Percentiles rank a stretch among this genome's conserved stretches.
phyloP scores from a whole-genome alignment of 768 basidiomycete species.

The Chiua virens region DNA sequence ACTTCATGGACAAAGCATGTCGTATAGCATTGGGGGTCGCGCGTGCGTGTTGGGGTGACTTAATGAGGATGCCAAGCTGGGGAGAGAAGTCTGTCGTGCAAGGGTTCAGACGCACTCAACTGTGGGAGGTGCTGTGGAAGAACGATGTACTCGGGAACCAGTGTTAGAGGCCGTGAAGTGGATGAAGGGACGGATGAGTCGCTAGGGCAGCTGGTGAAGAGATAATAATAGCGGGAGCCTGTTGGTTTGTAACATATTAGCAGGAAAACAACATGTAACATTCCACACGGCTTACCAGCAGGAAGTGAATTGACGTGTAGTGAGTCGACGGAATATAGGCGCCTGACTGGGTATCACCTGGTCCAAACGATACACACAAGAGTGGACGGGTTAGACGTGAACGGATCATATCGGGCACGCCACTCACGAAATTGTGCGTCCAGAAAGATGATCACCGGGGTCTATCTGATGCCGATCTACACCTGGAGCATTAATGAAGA shows the following conservation, averaged over 20 bases:
- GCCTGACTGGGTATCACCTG: slow-evolving; percentile 26
- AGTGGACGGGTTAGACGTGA: slow-evolving; percentile 3
- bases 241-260: too few relatives aligned
- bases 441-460: slow-evolving; percentile 24
- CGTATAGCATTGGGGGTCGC: slow-evolving; percentile 17
- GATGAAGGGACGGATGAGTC: neutral
- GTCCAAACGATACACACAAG: too few relatives aligned
- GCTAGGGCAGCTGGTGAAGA: neutral
- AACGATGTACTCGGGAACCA: slow-evolving; percentile 8
- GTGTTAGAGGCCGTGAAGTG: slow-evolving; percentile 7
- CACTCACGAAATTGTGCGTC: neutral
- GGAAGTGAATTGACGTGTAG: slow-evolving; percentile 9
- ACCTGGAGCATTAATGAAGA: slow-evolving; percentile 11
- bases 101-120: slow-evolving; percentile 16
- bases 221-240: neutral
- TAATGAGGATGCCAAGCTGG: slow-evolving; percentile 1
- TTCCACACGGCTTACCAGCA: slow-evolving; percentile 28
- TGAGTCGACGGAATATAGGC: slow-evolving; percentile 15
- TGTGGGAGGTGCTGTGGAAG: slow-evolving; percentile 16
- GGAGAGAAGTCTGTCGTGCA: slow-evolving; percentile 23
- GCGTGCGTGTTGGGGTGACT: neutral
- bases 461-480: slow-evolving; percentile 10
- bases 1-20: slow-evolving; percentile 20
- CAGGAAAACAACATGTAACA: slow-evolving; percentile 10
- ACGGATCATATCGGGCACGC: slow-evolving; percentile 10